Evolutionary conservation across 306 rosid species (phyloP).

Genomic region (Calophaca sinica): DNA sequence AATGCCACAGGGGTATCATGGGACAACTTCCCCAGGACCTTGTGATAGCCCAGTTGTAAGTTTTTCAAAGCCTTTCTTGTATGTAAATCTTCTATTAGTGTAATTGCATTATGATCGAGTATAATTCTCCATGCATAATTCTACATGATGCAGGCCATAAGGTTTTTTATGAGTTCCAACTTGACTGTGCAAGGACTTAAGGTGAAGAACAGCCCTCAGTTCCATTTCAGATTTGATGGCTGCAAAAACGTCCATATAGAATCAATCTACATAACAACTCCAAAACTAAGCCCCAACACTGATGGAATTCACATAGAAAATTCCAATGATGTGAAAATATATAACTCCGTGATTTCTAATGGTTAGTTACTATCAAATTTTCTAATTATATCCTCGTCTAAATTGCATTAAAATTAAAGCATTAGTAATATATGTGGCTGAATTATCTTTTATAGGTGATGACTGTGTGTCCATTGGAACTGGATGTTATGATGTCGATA

Average conservation of each 20-base stretch:
- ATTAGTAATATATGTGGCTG: conserved; percentile 23
- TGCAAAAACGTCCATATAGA: conserved; percentile 72
- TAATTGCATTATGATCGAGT: conserved; percentile 26
- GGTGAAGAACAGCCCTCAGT: conserved; percentile 84
- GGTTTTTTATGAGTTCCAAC: conserved; percentile 91
- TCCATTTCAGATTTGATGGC: conserved; percentile 83
- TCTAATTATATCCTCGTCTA: conserved; percentile 1
- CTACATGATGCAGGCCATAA: conserved; percentile 71
- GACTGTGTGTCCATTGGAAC: conserved; percentile 95
- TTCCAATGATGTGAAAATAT: conserved; percentile 72
- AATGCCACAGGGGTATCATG: conserved; percentile 62
- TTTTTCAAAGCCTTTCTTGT: conserved; percentile 29
- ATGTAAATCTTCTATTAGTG: neutral
- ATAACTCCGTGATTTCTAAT: conserved; percentile 77
- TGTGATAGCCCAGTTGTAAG: conserved; percentile 95
- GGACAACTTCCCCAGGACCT: conserved; percentile 61
- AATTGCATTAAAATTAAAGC: conserved; percentile 14
- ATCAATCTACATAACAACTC: conserved; percentile 77
- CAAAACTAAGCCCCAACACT: conserved; percentile 85
- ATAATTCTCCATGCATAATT: conserved; percentile 18
- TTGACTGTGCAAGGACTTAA: conserved; percentile 75
- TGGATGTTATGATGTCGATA: conserved; percentile 79
- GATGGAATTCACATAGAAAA: conserved; percentile 97
- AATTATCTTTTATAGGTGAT: conserved; percentile 64
- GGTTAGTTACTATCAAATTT: conserved; percentile 56